Base-by-base conservation (phyloP, 768 basidiomycete species). In the Astraeus odoratus region DNA sequence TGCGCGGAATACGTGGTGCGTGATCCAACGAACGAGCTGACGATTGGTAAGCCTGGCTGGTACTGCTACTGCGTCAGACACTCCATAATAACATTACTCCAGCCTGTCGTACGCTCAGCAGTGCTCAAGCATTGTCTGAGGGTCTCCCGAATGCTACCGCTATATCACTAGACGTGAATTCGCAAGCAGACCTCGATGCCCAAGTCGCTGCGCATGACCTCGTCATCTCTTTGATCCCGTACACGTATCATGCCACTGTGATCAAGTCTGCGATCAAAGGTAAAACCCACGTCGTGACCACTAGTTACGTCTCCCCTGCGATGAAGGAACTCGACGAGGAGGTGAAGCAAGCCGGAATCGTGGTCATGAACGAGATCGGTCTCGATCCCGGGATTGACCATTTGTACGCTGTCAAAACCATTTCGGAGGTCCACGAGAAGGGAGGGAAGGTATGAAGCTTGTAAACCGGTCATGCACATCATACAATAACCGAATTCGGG, bases 281-380 rank as follows among this genome's bases (percentile, higher is more conserved):
- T 58, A 93, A 90, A 71, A 91, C 86, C 24, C 73, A 96, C 63
- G 93, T 97, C 29, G 91, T 99, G 54, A 98, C 96, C 30, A 98
- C 96, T 19, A 88, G 85, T 48, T 98, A 99, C 62, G 82, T 98
- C 59, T 91, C 84, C 39, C 88, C 87, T 16, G 86, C 84, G 7
- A 94, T 98, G 81, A 81, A 77, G 47, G 93, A 78, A 50, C 78
- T 98, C 29, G 85, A 97, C 51, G 76, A 73, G 39, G 81, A 78
- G 40, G 87, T 76, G 44, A 86, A 85, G 68, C 77, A 81, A 46
- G 93, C 94, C 1, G 94, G 93, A 5, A 90, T 98, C 57, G 74
- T 92, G 42, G 88, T 97, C 52, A 74, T 98, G 77, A 99, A 99
- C 67, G 96, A 99, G 71, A 89, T 99, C 57, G 96, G 96, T 41